Conservation (phyloP, 2,329 filamentous ascomycete genomes). For the Aspergillus flavus region DNA sequence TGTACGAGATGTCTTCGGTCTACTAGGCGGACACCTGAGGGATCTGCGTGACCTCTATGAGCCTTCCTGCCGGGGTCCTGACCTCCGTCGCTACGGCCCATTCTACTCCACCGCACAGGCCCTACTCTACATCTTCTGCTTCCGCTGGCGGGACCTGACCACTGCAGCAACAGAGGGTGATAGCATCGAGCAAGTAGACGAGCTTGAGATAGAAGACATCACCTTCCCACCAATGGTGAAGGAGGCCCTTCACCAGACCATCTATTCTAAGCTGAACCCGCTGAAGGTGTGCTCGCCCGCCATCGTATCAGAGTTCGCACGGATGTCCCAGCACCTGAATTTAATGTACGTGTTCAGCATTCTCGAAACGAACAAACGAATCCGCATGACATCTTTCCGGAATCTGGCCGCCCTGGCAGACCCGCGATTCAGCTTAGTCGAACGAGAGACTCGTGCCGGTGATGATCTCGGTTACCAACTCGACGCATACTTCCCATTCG, state of each 20-base stretch:
- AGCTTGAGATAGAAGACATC: slow-evolving; percentile 68
- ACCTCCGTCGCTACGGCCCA: slow-evolving; percentile 77
- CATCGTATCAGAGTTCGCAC: slow-evolving; percentile 90
- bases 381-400: slow-evolving; percentile 73
- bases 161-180: slow-evolving; percentile 59
- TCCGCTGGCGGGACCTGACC: slow-evolving; percentile 90
- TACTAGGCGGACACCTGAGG: slow-evolving; percentile 77
- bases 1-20: slow-evolving; percentile 79
- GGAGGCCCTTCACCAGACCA: slow-evolving; percentile 72
- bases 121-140: slow-evolving; percentile 93
- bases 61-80: slow-evolving; percentile 75
- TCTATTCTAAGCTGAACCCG: slow-evolving; percentile 88
- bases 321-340: slow-evolving; percentile 79
- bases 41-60: slow-evolving; percentile 74
- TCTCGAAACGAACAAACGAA: slow-evolving; percentile 88
- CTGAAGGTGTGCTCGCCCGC: slow-evolving; percentile 90
- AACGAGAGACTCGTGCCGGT: slow-evolving; percentile 59
- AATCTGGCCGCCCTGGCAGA: slow-evolving; percentile 41
- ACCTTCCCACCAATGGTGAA: slow-evolving; percentile 76
- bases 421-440: slow-evolving; percentile 45
- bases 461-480: slow-evolving; percentile 82
- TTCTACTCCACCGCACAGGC: slow-evolving; percentile 92
- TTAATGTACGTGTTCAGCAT: slow-evolving; percentile 89
- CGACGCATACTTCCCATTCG: slow-evolving; percentile 95
- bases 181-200: slow-evolving; percentile 56